Evolutionary conservation across 116 monocot genomes (phyloP), one percentile per base, ranked within the genome.

Genomic region (Posidonia oceanica): DNA sequence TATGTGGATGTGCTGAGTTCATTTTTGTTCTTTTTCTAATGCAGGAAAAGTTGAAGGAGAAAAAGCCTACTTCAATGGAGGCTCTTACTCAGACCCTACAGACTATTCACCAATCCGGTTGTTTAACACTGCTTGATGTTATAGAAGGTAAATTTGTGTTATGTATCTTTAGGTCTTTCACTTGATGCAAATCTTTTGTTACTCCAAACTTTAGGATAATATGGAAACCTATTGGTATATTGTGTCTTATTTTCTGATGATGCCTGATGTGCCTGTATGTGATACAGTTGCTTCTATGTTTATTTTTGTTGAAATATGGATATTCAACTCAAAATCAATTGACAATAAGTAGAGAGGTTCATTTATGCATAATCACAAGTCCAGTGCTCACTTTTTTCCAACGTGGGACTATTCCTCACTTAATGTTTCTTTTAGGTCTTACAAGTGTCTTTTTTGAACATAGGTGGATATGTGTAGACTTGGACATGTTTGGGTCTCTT

Each of bases 11-110:
- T 39, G 7, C 18, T 8, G 18, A 11, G 12, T 41, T 66, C 8
- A 42, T 42, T 42, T 20, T 42, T 39, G 10, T 40, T 68, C 23
- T 3, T 55, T 57, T 72, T 51, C 68, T 36, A 62, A 52, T 65
- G 23, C 78, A 99, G 99, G 99, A 99, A 82, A 98, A 99, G 58
- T 69, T 99, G 68, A 99, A 99, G 77, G 99, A 99, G 76, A 99
- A 99, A 68, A 99, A 86, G 71, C 90, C 78, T 48, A 72, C 70
- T 76, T 14, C 85, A 68, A 62, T 75, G 4, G 99, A 99, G 3
- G 93, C 93, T 58, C 88, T 99, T 48, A 84, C 67, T 68, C 93
- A 90, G 62, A 86, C 99, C 16, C 93, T 99, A 66, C 99, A 93
- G 72, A 62, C 88, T 41, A 77, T 99, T 80, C 84, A 93, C 71